phyloP scores from a whole-genome alignment of 2,329 filamentous ascomycete species.

The Apiospora malaysiana region DNA sequence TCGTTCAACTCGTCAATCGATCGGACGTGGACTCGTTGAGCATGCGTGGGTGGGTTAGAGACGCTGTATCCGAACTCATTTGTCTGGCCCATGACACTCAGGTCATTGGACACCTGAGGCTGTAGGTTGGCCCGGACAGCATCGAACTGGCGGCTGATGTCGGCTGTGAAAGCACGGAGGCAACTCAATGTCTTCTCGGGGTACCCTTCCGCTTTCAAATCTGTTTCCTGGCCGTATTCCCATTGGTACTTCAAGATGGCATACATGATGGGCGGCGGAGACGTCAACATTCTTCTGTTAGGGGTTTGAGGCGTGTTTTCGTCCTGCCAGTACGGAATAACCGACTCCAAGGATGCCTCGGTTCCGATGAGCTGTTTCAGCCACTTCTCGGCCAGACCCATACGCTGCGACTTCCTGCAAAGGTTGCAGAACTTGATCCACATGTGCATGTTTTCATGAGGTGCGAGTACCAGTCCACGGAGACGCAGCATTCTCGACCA shows the following conservation, averaged over 20 bases:
- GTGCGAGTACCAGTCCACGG: slow-evolving; percentile 87
- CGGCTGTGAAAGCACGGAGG: slow-evolving; percentile 65
- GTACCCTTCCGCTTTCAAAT: slow-evolving; percentile 48
- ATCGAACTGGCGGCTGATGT: slow-evolving; percentile 61
- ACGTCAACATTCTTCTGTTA: neutral
- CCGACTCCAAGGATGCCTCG: slow-evolving; percentile 65
- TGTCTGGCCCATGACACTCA: slow-evolving; percentile 34
- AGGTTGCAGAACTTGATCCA: slow-evolving; percentile 99
- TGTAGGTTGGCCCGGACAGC: slow-evolving; percentile 54
- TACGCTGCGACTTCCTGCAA: slow-evolving; percentile 93
- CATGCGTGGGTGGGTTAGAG: slow-evolving; percentile 37
- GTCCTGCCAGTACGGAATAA: slow-evolving; percentile 66
- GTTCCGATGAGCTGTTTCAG: slow-evolving; percentile 86
- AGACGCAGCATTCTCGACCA: slow-evolving; percentile 99
- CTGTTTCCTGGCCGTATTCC: slow-evolving; percentile 75
- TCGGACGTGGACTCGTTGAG: slow-evolving; percentile 21
- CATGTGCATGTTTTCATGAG: slow-evolving; percentile 96
- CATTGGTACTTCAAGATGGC: slow-evolving; percentile 98
- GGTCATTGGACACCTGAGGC: slow-evolving; percentile 54
- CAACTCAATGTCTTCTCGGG: slow-evolving; percentile 64
- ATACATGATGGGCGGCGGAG: slow-evolving; percentile 83
- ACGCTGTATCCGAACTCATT: slow-evolving; percentile 56
- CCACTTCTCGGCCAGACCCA: slow-evolving; percentile 94
- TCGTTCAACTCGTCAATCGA: slow-evolving; percentile 62
- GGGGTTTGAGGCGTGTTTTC: neutral